phyloP scores from a whole-genome alignment of 2,329 filamentous ascomycete genomes.

The Aspergillus cejpii region DNA sequence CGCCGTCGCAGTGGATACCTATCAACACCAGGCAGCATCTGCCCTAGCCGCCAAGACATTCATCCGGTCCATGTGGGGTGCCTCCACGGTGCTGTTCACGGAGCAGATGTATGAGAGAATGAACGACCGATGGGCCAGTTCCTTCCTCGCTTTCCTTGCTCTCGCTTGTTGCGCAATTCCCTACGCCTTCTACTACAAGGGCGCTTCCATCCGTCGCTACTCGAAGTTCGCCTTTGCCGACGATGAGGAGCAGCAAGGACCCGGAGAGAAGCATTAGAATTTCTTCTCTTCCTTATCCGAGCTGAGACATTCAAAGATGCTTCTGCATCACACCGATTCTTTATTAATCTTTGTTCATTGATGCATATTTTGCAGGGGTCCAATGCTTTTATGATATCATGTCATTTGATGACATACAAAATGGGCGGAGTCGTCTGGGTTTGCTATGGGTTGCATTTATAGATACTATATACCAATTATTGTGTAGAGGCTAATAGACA shows the following conservation, averaged over 20 bases:
- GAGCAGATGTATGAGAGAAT: conserved; percentile 70
- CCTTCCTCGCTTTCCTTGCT: conserved; percentile 64
- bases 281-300: background rate
- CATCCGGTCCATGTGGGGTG: conserved; percentile 73
- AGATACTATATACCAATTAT: background rate
- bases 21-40: conserved; percentile 69
- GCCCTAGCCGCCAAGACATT: conserved; percentile 77
- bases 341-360: background rate
- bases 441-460: background rate
- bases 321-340: background rate
- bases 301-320: background rate
- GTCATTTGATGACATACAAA: background rate
- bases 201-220: conserved; percentile 60
- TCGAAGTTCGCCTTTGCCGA: conserved; percentile 66
- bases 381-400: background rate
- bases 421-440: background rate
- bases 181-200: conserved; percentile 73
- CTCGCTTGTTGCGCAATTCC: conserved; percentile 76
- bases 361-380: background rate
- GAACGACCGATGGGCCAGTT: conserved; percentile 68
- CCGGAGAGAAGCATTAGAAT: conserved; percentile 4
- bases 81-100: conserved; percentile 69
- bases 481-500: background rate
- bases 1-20: conserved; percentile 50
- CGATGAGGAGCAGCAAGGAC: conserved; percentile 43